Conservation (phyloP, 257 asterid genomes). For the Leptodermis oblonga region DNA sequence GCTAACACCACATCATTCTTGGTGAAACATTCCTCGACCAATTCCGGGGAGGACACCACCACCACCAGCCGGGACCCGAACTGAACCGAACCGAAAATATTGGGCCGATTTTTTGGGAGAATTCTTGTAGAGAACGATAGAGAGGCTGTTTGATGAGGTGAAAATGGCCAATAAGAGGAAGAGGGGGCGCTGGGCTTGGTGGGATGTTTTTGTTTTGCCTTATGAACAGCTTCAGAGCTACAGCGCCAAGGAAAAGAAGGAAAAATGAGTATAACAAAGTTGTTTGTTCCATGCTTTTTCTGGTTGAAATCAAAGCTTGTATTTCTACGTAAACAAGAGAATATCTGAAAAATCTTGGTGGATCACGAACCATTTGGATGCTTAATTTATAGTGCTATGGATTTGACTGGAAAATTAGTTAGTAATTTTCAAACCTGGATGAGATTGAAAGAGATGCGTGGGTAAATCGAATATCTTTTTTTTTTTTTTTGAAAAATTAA, state of each 20-base stretch:
- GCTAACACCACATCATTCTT: slow-evolving; percentile 15
- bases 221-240: background rate
- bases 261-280: background rate
- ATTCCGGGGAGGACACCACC: background rate
- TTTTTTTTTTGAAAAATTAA: too few relatives aligned
- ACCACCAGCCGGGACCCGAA: slow-evolving; percentile 15
- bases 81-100: slow-evolving; percentile 9
- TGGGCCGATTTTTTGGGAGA: slow-evolving; percentile 8
- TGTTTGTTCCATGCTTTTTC: slow-evolving; percentile 1
- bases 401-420: too few relatives aligned
- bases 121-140: slow-evolving; percentile 1
- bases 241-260: background rate
- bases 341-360: too few relatives aligned
- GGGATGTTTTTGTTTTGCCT: slow-evolving; percentile 4
- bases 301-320: background rate
- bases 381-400: too few relatives aligned
- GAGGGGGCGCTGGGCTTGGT: background rate
- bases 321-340: too few relatives aligned
- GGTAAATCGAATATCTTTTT: too few relatives aligned
- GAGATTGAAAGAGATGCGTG: too few relatives aligned
- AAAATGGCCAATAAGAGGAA: slow-evolving; percentile 19
- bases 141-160: slow-evolving; percentile 13
- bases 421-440: too few relatives aligned
- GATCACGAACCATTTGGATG: too few relatives aligned
- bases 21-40: background rate